These are phyloP conservation scores for Scutellaria baicalensis DNA, from an alignment of 257 asterid genomes.

Conservation along the genomic window DNA sequence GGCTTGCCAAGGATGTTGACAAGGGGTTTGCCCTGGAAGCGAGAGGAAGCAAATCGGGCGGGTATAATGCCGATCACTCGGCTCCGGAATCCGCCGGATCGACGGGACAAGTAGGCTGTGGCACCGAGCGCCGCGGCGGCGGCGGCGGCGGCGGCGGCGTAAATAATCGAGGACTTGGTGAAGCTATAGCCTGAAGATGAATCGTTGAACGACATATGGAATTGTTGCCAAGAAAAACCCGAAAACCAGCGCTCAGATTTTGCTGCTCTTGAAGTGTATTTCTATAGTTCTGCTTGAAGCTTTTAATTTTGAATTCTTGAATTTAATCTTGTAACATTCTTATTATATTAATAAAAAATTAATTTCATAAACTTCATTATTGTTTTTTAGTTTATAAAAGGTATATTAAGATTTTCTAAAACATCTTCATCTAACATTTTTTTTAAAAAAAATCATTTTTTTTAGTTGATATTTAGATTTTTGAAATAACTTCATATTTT, in stretches of 20 bases:
- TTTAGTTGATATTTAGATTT: too few species aligned
- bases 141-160: slow-evolving; percentile 58
- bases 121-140: slow-evolving; percentile 57
- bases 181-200: slow-evolving; percentile 43
- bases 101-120: slow-evolving; percentile 45
- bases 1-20: slow-evolving; percentile 84
- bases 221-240: neutral
- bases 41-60: slow-evolving; percentile 88
- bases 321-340: too few species aligned
- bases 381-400: too few species aligned
- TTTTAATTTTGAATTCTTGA: too few species aligned
- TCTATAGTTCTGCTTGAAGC: neutral
- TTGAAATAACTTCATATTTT: too few species aligned
- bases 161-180: slow-evolving; percentile 43
- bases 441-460: too few species aligned
- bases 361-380: too few species aligned
- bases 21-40: slow-evolving; percentile 89
- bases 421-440: too few species aligned
- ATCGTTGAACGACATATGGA: slow-evolving; percentile 36
- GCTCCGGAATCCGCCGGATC: slow-evolving; percentile 54
- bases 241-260: neutral
- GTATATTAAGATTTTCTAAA: too few species aligned
- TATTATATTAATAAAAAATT: too few species aligned
- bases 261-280: neutral
- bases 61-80: slow-evolving; percentile 91